Evolutionary conservation across 1,284 basidiomycete genomes (phyloP), one percentile per base, ranked within the genome.

Genomic region (Cutaneotrichosporon sp.): DNA sequence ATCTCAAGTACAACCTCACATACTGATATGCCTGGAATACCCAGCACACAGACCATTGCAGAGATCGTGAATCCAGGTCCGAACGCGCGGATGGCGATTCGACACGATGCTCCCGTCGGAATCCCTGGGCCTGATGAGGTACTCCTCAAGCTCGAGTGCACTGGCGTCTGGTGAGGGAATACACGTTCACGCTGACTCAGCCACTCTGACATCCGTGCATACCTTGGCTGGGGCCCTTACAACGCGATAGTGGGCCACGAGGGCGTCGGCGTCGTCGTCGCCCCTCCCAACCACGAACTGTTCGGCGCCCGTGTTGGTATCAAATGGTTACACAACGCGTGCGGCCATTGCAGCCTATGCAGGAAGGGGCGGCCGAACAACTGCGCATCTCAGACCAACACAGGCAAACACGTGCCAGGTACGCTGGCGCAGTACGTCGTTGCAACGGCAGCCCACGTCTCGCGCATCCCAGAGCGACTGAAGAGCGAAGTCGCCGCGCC

Each of bases 401-500:
- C 86, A 64, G 90, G 91, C 3, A 90, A 59, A 13, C 58, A 59
- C 6, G 58, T 59, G 63, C 87, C 92, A 71, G 92, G 92, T 60
- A 90, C 90, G 16, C 49, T 70, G 52, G 64, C 65, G 59, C 69
- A 70, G 53, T 70, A 70, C 18, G 61, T 53, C 5, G 42, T 59
- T 13, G 50, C 87, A 4, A 89, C 81, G 72, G 85, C 87, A 26
- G 80, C 85, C 64, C 85, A 86, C 69, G 87, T 94, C 42, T 90
- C 90, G 0, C 87, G 86, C 11, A 90, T 92, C 70, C 91, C 90
- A 5, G 84, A 88, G 0, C 79, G 73, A 2, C 74, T 92, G 50
- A 82, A 84, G 58, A 86, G 88, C 67, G 83, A 85, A n/a, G 85
- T 85, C n/a, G 91, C 91, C n/a, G 90, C 91, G 2, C 90, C 91